Conservation (phyloP, 176 grass and related monocot genomes). For the Bromus sterilis region DNA sequence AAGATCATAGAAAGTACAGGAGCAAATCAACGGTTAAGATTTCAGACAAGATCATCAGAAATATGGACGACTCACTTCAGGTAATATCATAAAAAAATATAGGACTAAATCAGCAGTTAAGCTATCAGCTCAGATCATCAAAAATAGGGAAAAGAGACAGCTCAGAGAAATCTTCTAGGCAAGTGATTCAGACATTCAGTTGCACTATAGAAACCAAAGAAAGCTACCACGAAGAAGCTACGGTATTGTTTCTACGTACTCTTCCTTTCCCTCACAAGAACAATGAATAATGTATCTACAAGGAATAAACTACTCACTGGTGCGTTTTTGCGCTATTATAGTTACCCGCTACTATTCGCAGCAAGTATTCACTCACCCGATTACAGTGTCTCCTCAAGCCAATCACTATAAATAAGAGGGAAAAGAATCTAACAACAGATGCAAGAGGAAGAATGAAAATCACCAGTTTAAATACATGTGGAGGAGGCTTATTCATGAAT, state of each 20-base stretch:
- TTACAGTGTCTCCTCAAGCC: not conserved
- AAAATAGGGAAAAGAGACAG: not conserved
- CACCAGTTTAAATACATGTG: conserved; percentile 19
- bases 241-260: not conserved
- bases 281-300: not conserved
- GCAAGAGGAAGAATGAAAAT: conserved; percentile 1
- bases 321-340: not conserved
- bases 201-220: not conserved
- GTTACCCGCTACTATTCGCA: not conserved
- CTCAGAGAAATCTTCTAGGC: not conserved
- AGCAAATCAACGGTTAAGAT: not conserved
- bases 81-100: not conserved
- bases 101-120: not conserved
- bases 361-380: not conserved
- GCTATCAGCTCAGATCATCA: not conserved
- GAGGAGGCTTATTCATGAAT: conserved; percentile 20
- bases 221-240: not conserved
- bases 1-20: not conserved
- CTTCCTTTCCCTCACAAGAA: not conserved
- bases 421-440: not conserved
- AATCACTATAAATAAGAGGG: not conserved
- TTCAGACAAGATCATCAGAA: not conserved
- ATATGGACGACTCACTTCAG: not conserved
- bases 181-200: not conserved
- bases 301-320: not conserved